Base-by-base conservation (phyloP, 1,284 basidiomycete genomes). In the Apiotrichum gamsii region DNA sequence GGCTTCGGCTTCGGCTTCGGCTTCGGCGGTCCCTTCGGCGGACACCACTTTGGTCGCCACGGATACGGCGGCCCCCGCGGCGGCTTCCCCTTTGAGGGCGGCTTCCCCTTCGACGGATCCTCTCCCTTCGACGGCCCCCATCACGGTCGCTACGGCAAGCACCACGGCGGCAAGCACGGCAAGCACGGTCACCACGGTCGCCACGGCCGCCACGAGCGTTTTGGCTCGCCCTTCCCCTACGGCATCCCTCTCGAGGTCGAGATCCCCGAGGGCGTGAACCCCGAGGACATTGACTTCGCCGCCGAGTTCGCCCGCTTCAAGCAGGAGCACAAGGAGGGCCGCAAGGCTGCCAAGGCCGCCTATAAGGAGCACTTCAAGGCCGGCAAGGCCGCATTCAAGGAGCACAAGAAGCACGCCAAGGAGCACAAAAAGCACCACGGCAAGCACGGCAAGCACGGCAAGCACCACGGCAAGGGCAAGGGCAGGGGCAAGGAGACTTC, bases 251-350 rank as follows among this genome's bases (percentile, higher is more conserved):
- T 46, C 31, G 37, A 39, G 21, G 8, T 46, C 18, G 31, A 39
- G 29, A 25, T 46, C 18, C 45, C 45, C n/a, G 37, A 23, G n/a
- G 45, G 45, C 23, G 38, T 46, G 15, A 20, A 39, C 30, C 9
- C 25, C 13, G 38, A 30, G 15, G 45, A 46, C 18, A 28, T 46
- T 29, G 45, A 46, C 45, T 39, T 20, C 18, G 37, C 20, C 4
- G 45, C 45, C 31, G 45, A 46, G 30, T 33, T 39, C 15, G 45
- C 38, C 15, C 37, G 24, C 20, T 5, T 32, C 24, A 39, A 28
- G 37, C 5, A 23, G 14, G 37, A 23, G 3, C 24, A 28, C n/a
- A 39, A 39, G 37, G n/a, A 15, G 2, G 37, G 24, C 9, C 16
- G 21, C 21, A 14, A 24, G 8, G 35, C 35, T 20, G 21, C 8